Percentiles rank a stretch among this genome's conserved stretches.
Conservation (phyloP, 306 rosid species). For the Corylus heterophylla region DNA sequence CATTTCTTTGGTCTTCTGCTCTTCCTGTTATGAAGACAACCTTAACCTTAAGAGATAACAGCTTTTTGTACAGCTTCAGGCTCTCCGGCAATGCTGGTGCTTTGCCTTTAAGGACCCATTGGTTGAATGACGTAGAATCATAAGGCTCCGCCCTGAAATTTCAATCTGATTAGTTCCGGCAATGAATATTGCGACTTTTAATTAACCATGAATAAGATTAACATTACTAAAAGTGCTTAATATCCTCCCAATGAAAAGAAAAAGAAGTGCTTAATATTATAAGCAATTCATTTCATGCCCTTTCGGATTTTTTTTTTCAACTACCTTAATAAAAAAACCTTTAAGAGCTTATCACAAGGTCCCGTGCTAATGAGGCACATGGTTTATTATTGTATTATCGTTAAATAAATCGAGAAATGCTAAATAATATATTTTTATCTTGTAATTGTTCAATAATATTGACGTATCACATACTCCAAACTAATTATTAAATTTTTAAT, state of each 20-base stretch:
- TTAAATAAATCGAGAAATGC: no score
- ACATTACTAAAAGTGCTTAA: background rate
- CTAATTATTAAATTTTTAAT: no score
- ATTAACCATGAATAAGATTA: background rate
- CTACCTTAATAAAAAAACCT: no score
- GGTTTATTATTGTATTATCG: no score
- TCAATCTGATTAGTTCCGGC: background rate
- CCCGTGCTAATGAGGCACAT: no score
- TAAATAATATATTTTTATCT: no score
- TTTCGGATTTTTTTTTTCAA: no score
- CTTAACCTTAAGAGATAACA: conserved; percentile 43
- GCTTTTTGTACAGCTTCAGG: conserved; percentile 35
- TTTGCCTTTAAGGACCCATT: conserved; percentile 35
- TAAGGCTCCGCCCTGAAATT: conserved; percentile 39
- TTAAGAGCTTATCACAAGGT: no score
- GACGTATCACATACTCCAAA: no score
- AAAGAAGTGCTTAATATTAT: background rate
- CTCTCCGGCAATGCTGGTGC: conserved; percentile 59
- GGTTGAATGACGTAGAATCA: conserved; percentile 15
- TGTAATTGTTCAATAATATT: no score
- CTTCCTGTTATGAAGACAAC: conserved; percentile 55
- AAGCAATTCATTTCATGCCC: background rate
- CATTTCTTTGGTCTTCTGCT: background rate
- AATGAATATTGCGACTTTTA: background rate
- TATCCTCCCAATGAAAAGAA: background rate